Evolutionary conservation across 2,329 filamentous ascomycete genomes (phyloP).

Genomic region (Teratosphaeria zuluensis): DNA sequence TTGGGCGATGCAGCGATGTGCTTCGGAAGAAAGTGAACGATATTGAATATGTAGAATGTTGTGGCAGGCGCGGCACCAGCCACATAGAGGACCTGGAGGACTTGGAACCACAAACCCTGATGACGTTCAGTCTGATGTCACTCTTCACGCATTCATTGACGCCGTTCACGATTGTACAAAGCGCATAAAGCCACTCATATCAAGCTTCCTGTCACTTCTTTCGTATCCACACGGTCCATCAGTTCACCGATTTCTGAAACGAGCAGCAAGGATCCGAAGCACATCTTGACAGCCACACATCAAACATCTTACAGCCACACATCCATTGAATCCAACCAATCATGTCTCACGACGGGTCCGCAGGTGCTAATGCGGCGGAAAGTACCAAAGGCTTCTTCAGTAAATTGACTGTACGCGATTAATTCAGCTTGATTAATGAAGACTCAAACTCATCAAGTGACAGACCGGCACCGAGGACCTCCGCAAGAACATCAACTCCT

Average conservation of each 20-base stretch:
- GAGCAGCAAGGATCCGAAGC: neutral
- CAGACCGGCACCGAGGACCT: conserved; percentile 16
- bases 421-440: neutral
- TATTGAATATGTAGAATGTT: neutral
- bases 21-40: neutral
- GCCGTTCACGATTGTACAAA: no score
- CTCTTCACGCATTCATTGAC: neutral
- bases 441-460: neutral
- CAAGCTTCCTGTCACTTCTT: neutral
- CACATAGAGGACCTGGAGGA: neutral
- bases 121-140: neutral
- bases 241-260: neutral
- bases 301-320: neutral
- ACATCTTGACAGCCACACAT: neutral
- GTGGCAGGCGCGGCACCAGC: neutral
- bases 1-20: neutral
- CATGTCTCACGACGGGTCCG: neutral
- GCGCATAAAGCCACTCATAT: neutral
- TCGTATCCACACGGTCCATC: neutral
- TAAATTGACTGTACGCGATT: conserved; percentile 10
- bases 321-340: neutral
- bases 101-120: neutral
- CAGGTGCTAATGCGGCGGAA: conserved; percentile 14
- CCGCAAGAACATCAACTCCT: conserved; percentile 21
- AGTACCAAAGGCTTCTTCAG: conserved; percentile 18